These are phyloP conservation scores for Oryza glaberrima DNA, from an alignment of 176 grass and related monocot genomes.

Conservation along the genomic window DNA sequence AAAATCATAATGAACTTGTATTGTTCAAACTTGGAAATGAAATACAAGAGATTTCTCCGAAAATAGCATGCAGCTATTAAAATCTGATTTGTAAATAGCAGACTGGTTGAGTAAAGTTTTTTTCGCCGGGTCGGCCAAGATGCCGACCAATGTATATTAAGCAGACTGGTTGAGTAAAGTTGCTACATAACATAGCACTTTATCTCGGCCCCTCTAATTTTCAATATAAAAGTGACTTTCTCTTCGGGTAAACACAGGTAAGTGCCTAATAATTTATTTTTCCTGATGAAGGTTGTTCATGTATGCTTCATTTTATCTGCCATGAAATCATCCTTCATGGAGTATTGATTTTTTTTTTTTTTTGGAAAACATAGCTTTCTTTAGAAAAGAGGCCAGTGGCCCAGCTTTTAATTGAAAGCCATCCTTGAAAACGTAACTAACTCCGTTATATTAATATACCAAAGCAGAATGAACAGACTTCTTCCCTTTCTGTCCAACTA, in stretches of 20 bases:
- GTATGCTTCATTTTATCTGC: not conserved
- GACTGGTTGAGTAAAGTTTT: not conserved
- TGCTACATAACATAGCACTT: not conserved
- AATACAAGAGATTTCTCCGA: not conserved
- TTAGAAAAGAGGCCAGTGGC: no score
- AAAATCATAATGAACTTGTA: slow-evolving; percentile 23
- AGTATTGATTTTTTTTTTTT: not conserved
- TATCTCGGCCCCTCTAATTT: not conserved
- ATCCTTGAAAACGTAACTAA: not conserved
- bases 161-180: not conserved
- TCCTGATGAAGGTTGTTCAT: slow-evolving; percentile 18
- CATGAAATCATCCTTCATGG: not conserved
- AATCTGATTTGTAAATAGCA: not conserved
- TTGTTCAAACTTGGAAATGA: not conserved
- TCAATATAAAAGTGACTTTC: slow-evolving; percentile 2
- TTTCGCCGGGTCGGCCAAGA: no score
- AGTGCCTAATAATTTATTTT: not conserved
- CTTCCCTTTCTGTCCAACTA: not conserved
- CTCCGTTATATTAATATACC: not conserved
- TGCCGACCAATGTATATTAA: not conserved
- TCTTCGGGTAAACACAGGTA: not conserved
- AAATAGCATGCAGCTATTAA: not conserved
- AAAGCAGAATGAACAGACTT: slow-evolving; percentile 10
- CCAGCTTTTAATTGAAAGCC: no score
- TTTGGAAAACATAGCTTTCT: no score